Base-by-base conservation (phyloP, 108 stramenopile species). In the Nannochloropsis oceanica region DNA sequence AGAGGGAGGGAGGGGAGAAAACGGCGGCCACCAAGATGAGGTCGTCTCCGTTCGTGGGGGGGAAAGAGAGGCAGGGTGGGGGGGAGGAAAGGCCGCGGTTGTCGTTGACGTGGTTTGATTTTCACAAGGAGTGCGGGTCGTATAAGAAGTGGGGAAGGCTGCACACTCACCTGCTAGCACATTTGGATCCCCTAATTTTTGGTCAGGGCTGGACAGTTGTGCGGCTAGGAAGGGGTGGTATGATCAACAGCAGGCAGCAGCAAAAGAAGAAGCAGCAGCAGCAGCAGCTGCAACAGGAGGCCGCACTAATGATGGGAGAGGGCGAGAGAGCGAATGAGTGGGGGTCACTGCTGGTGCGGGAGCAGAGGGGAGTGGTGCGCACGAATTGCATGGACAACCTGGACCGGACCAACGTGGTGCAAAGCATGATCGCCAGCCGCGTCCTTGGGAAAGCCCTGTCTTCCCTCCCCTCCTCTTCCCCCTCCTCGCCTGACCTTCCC, bases 301-400 rank as follows among this genome's bases (percentile, higher is more conserved):
- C 18, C 22, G n/a, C 18, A n/a, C 18, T 0, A 5, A 7, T 18
- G 0, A n/a, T n/a, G n/a, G 59, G 59, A 9, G 59, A 73, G 59
- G 59, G 59, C 22, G 22, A 0, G 59, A n/a, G 59, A n/a, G 59
- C 10, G 59, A n/a, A n/a, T 7, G 59, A 73, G 59, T 7, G n/a
- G 59, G 9, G 1, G 18, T 73, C 59, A 73, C 22, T 5, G n/a
- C 80, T 95, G 13, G 43, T 80, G 42, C 87, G 83, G 43, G 27
- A 90, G 46, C 98, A 98, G 91, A 88, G 86, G 27, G 95, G 96
- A 20, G 93, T 96, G 26, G 91, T 97, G 27, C 93, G 98, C 24
- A 98, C 98, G 26, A 98, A 98, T 90, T 98, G 98, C 90, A 97
- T 98, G 96, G 98, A 98, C 91, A 96, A 95, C 89, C 90, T 98